Conservation (phyloP, 2,329 filamentous ascomycete species). For the Lasiodiplodia sp. region DNA sequence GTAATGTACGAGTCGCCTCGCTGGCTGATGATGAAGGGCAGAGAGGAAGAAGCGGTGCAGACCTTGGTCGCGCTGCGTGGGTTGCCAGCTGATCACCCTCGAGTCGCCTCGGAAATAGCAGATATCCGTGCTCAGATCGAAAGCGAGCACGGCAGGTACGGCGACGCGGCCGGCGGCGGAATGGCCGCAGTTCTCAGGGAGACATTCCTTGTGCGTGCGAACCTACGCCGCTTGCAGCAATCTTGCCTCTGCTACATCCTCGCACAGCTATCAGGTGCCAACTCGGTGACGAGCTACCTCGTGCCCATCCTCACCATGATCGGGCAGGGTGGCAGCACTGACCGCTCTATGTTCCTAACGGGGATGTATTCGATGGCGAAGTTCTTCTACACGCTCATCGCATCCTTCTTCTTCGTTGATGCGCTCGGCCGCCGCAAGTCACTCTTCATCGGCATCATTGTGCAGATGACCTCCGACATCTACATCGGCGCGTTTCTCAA, state of each 20-base stretch:
- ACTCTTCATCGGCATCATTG: slow-evolving; percentile 45
- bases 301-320: slow-evolving; percentile 52
- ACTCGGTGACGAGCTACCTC: slow-evolving; percentile 54
- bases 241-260: slow-evolving; percentile 32
- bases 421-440: slow-evolving; percentile 45
- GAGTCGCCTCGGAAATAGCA: slow-evolving; percentile 29
- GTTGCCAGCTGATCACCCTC: slow-evolving; percentile 27
- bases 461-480: slow-evolving; percentile 52
- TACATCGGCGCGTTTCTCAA: slow-evolving; percentile 54
- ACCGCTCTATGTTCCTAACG: slow-evolving; percentile 48
- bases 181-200: slow-evolving; percentile 31
- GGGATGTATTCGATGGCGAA: slow-evolving; percentile 55
- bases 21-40: slow-evolving; percentile 44
- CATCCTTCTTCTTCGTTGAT: slow-evolving; percentile 55
- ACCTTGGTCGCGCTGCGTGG: slow-evolving; percentile 42
- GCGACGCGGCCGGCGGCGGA: background rate
- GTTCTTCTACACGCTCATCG: slow-evolving; percentile 52
- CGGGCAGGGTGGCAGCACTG: slow-evolving; percentile 42
- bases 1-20: slow-evolving; percentile 42
- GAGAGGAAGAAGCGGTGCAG: slow-evolving; percentile 39
- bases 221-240: slow-evolving; percentile 33
- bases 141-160: slow-evolving; percentile 29
- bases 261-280: slow-evolving; percentile 55
- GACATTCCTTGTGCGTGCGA: slow-evolving; percentile 33
- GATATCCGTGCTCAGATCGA: slow-evolving; percentile 29